Evolutionary conservation across 352 stramenopile genomes (phyloP), one percentile per base, ranked within the genome.

Genomic region (Phytophthora idaei): DNA sequence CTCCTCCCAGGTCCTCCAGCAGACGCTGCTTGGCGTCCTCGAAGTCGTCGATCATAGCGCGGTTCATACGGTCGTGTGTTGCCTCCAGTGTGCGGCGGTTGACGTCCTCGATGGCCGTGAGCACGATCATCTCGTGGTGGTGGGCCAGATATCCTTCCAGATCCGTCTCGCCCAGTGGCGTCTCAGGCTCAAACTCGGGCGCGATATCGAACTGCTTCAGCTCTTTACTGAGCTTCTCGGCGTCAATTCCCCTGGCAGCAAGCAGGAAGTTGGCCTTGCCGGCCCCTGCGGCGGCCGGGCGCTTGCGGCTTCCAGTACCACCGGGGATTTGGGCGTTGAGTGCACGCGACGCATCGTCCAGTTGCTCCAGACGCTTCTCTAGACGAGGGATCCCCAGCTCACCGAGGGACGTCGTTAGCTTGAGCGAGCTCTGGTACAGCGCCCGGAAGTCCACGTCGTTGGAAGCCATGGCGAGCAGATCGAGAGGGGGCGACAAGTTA

Each of bases 111-210:
- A 97, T 93, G 50, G 90, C 87, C n/a, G 87, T 95, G 31, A 96
- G 71, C 39, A 96, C 81, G 69, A 97, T 95, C 86, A 96, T 96
- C 65, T 97, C 90, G 73, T 97, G 90, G 73, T 97, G 90, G 67
- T 96, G 89, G 44, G 83, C 87, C 50, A 97, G 67, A 73, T 95
- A 96, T 4, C 85, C 87, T 55, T 97, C 87, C 32, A 97, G 81
- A 45, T 97, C 87, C 31, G 86, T 96, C 64, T 90, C 83, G 32
- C 80, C 87, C 36, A 97, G 71, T n/a, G 89, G 79, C 58, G 90
- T 90, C 62, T 93, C 81, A 1, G 89, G 82, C 37, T 94, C 83
- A 50, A 91, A 92, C 36, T 89, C 77, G 9, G 84, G 78, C 58
- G 87, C 71, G 15, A 95, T 77, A 63, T 95, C 83, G 44, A 94